Base-by-base conservation (phyloP, 768 basidiomycete genomes). In the Mycena galericulata region DNA sequence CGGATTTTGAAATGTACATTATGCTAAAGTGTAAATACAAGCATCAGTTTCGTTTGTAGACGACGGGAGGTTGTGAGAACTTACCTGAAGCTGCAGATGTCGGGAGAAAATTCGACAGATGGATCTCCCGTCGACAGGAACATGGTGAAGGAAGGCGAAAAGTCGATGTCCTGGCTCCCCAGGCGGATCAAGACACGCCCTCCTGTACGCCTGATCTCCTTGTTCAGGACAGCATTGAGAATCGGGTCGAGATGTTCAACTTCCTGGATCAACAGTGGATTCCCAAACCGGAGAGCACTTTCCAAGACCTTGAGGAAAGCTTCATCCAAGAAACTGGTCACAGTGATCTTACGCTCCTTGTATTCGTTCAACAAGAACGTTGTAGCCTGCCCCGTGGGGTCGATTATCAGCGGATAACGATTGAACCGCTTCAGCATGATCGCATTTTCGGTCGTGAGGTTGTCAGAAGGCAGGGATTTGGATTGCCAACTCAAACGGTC, bases 11-110 rank as follows among this genome's bases (percentile, higher is more conserved):
- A n/a, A n/a, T n/a, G n/a, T n/a, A n/a, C n/a, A n/a, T n/a, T n/a
- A n/a, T n/a, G n/a, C n/a, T n/a, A n/a, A n/a, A n/a, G n/a, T n/a
- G n/a, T n/a, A n/a, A n/a, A n/a, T n/a, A n/a, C n/a, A n/a, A n/a
- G n/a, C n/a, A n/a, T n/a, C n/a, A n/a, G n/a, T n/a, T n/a, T n/a
- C n/a, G n/a, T n/a, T n/a, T n/a, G n/a, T n/a, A n/a, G n/a, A n/a
- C n/a, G n/a, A n/a, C n/a, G n/a, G n/a, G n/a, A n/a, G n/a, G n/a
- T n/a, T n/a, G n/a, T n/a, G n/a, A n/a, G n/a, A n/a, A n/a, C n/a
- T n/a, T n/a, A n/a, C n/a, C n/a, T n/a, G n/a, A n/a, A n/a, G n/a
- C 96, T 97, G 85, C 97, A 99, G 73, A 99, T 97, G 78, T 99
- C 98, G 4, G 98, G 96, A 15, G 97, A 94, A 81, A 99, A 98